Conservation (phyloP, 148 eudicot genomes). For the Spergularia marina region DNA sequence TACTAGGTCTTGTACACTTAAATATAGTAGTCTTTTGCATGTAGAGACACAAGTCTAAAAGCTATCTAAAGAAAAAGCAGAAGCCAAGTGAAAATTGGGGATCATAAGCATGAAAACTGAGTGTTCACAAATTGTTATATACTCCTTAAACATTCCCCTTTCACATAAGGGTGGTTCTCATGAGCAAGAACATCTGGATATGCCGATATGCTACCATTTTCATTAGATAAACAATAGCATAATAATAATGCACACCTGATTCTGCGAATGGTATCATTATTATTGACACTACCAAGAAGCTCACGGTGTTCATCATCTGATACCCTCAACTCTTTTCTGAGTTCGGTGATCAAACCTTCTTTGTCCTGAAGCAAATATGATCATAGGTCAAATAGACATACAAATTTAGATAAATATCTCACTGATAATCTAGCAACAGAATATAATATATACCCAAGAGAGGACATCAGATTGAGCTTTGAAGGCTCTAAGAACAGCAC, state of each 20-base stretch:
- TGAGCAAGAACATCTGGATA: background rate
- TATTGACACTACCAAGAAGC: conserved; percentile 66
- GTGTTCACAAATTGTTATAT: background rate
- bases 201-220: background rate
- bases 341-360: conserved; percentile 87
- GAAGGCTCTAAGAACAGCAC: conserved; percentile 84
- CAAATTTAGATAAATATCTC: conserved; percentile 13
- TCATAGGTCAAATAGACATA: conserved; percentile 20
- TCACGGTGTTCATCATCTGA: conserved; percentile 97
- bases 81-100: background rate
- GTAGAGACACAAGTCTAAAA: background rate
- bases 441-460: conserved; percentile 63
- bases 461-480: conserved; percentile 96
- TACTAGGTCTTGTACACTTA: background rate
- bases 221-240: background rate
- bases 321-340: conserved; percentile 90
- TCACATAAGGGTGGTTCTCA: background rate
- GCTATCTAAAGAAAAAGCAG: background rate
- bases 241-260: conserved; percentile 47
- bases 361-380: conserved; percentile 56
- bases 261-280: conserved; percentile 66
- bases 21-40: background rate
- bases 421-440: conserved; percentile 1
- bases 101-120: background rate
- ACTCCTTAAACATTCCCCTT: background rate